These are phyloP conservation scores for Plasmodium coatneyi DNA, from an alignment of 169 alveolate genomes.

Conservation along the genomic window DNA sequence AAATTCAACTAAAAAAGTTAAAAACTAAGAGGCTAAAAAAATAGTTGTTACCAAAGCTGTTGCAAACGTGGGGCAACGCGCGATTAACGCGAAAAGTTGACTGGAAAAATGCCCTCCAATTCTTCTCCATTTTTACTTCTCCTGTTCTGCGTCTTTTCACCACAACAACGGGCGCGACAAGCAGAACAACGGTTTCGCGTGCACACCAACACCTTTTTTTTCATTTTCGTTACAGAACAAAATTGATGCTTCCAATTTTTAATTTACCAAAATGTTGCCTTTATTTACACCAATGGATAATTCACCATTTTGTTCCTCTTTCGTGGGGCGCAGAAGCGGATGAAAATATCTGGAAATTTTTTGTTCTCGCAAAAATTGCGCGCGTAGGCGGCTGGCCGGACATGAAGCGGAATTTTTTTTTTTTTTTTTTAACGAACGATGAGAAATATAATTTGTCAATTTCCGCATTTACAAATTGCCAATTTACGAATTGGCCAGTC, in stretches of 20 bases:
- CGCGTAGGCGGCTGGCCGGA: neutral
- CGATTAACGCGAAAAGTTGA: neutral
- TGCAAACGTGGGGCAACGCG: constrained; percentile 3
- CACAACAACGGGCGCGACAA: neutral
- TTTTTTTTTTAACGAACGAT: neutral
- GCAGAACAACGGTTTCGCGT: neutral
- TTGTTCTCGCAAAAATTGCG: neutral
- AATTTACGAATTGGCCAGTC: neutral
- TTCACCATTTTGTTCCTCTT: neutral
- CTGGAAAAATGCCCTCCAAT: neutral
- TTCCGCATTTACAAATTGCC: neutral
- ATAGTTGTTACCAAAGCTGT: neutral
- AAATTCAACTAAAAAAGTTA: neutral
- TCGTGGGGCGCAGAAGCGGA: neutral
- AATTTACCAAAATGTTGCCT: neutral
- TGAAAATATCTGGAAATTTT: neutral
- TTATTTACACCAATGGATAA: neutral
- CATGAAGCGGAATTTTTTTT: neutral
- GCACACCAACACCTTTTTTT: neutral
- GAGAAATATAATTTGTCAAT: neutral
- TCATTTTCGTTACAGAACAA: neutral
- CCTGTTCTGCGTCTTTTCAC: neutral
- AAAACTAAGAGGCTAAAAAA: neutral
- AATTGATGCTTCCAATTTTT: neutral
- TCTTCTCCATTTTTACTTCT: neutral